Base-by-base conservation (phyloP, 2,329 filamentous ascomycete genomes). In the Cordyceps farinosa region DNA sequence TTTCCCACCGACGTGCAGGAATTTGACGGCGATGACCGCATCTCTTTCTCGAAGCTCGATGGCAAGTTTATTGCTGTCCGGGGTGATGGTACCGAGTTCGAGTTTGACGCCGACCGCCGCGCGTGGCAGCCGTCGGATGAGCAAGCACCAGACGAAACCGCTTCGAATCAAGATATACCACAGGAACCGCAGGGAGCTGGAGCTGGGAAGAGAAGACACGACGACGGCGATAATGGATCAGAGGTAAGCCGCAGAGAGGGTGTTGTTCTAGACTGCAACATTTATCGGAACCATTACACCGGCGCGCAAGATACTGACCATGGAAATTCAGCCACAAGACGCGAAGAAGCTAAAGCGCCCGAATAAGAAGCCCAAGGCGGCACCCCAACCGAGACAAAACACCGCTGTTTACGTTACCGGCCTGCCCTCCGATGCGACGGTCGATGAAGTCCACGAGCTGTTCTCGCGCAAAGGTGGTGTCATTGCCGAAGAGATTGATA, bases 401-500 rank as follows among this genome's bases (percentile, higher is more conserved):
- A 96, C 91, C 6, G 94, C 94, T 48, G 85, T 99, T 67, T 99
- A 94, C 78, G 90, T 97, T 54, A 96, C 92, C 5, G 91, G 90
- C 13, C 84, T 99, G 4, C 96, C 95, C 0, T 76, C 82, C 45
- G 91, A 98, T 74, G 89, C 87, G 50, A 91, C 89, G 0, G 80
- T 89, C 48, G 86, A 90, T 36, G 95, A 99, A 78, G 87, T 99
- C 17, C 84, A 90, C 68, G 85, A 92, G 30, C 82, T 91, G 34
- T 99, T 99, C 79, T 91, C 88, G 55, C 80, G 84, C 66, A 94
- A 91, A 74, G 96, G 86, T 71, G 93, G 93, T 65, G 90, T 98
- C 68, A 93, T 99, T 67, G 92, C 94, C 55, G 93, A 98, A 76
- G 91, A 96, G 76, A 93, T 97, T 67, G 93, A 97, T 71, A 92